phyloP scores from a whole-genome alignment of 2,329 filamentous ascomycete species.

The Penicillium palitans region DNA sequence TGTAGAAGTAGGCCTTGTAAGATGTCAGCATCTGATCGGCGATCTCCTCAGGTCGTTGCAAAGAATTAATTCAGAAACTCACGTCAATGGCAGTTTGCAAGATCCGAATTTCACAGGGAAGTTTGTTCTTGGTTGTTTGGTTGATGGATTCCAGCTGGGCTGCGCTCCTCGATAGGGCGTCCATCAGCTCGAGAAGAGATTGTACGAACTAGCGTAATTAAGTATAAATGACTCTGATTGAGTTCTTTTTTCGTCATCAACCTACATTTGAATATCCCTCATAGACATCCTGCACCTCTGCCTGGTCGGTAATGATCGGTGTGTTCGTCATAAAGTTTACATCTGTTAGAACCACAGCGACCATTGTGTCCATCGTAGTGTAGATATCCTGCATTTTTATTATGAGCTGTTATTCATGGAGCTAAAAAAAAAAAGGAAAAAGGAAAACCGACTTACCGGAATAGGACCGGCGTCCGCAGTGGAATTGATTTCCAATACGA shows the following conservation, averaged over 20 bases:
- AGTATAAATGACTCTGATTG: neutral
- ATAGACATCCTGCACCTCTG: constrained; percentile 12
- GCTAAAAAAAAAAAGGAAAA: neutral
- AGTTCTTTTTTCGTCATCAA: neutral
- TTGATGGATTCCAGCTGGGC: constrained; percentile 8
- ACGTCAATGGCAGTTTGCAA: constrained; percentile 11
- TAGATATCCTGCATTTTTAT: constrained; percentile 4
- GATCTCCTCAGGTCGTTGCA: neutral
- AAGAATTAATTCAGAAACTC: neutral
- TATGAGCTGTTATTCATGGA: neutral
- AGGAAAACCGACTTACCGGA: neutral
- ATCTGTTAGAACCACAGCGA: constrained; percentile 9
- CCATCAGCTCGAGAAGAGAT: constrained; percentile 16
- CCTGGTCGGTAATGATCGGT: constrained; percentile 6
- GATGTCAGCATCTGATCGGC: constrained; percentile 4
- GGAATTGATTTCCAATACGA: constrained; percentile 10
- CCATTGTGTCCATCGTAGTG: constrained; percentile 10
- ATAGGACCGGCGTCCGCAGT: constrained; percentile 10
- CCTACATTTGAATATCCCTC: constrained; percentile 18
- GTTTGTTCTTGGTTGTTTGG: constrained; percentile 1
- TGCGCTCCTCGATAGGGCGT: constrained; percentile 14
- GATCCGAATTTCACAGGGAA: constrained; percentile 10
- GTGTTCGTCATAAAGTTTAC: constrained; percentile 10
- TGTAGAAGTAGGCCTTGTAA: constrained; percentile 16
- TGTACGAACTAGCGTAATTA: constrained; percentile 11